Evolutionary conservation across 2,329 filamentous ascomycete species (phyloP), one percentile per base, ranked within the genome.

Genomic region (Talaromyces sp.): DNA sequence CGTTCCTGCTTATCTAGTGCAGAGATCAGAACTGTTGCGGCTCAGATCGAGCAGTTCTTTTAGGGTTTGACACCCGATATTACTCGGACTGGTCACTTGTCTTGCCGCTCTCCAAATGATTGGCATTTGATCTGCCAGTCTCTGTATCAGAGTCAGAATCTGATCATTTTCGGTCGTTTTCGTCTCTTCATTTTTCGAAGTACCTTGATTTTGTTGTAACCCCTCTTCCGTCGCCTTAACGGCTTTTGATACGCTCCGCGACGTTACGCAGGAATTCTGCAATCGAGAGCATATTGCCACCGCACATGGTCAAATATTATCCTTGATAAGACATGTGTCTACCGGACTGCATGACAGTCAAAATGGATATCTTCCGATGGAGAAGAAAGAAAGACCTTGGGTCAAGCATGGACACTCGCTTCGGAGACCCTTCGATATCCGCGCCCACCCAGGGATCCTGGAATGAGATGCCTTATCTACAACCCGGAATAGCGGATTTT

Each of bases 381-480:
- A 64, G 70, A 53, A 64, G 64, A 59, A 73, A 71, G 62, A 69
- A 68, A 52, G 67, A 66, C 61, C 61, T 73, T 6, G 71, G 71
- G 3, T 71, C 71, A 1, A 67, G 72, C 33, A 60, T 76, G 37
- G 69, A 76, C 62, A 65, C 70, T 31, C 70, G 73, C 61, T 76
- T 72, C 70, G 74, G 74, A 3, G 74, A 76, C 63, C 63, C 67
- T 37, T 63, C 70, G 15, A 76, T 76, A 61, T 73, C 69, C 22
- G 70, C 70, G 63, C 74, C 74, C 21, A 74, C 66, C 39, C 64
- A 70, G 39, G 73, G 74, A 22, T 75, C 73, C n/a, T 76, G 74
- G 74, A 76, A 70, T 48, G 69, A 72, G 43, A 56, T 62, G 8
- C 60, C 69, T 13, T 58, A 50, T 31, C 61, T 62, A 61, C 56